A percentile compares a stretch with the other conserved stretches of the same genome.
phyloP scores from a whole-genome alignment of 2,329 filamentous ascomycete genomes.

The Penicillium sclerotiorum region DNA sequence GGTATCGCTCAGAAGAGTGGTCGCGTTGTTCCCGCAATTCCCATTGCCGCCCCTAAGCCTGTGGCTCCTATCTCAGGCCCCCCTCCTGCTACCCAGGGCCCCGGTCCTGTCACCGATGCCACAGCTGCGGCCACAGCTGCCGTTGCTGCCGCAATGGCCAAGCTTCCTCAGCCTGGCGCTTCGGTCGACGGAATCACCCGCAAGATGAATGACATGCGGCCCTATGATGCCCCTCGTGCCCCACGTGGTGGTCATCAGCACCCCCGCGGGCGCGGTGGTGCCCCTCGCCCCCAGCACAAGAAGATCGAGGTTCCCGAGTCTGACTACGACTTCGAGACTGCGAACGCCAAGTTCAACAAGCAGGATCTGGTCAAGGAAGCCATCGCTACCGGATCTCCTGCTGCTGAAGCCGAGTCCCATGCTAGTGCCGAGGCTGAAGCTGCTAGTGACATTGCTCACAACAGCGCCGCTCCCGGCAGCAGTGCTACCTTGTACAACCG shows the following conservation, averaged over 20 bases:
- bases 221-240: constrained; percentile 41
- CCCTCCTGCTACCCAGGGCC: constrained; percentile 30
- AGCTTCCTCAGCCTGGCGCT: constrained; percentile 45
- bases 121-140: constrained; percentile 53
- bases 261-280: constrained; percentile 51
- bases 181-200: constrained; percentile 48
- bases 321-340: constrained; percentile 87
- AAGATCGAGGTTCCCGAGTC: constrained; percentile 87
- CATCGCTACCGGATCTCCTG: constrained; percentile 73
- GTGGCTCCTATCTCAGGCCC: too few species aligned
- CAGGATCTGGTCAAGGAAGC: constrained; percentile 86
- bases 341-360: constrained; percentile 89
- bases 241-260: constrained; percentile 43
- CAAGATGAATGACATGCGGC: constrained; percentile 50
- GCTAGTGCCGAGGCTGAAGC: constrained; percentile 39
- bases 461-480: constrained; percentile 34
- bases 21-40: constrained; percentile 50
- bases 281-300: constrained; percentile 51
- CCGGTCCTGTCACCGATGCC: constrained; percentile 48
- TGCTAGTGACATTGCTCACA: constrained; percentile 32
- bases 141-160: constrained; percentile 56
- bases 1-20: constrained; percentile 42
- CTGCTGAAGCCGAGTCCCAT: constrained; percentile 56
- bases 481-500: constrained; percentile 74
- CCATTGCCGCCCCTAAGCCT: constrained; percentile 41